Evolutionary conservation across 495 filamentous ascomycete species (phyloP).

Genomic region (Xylaria palmicola): DNA sequence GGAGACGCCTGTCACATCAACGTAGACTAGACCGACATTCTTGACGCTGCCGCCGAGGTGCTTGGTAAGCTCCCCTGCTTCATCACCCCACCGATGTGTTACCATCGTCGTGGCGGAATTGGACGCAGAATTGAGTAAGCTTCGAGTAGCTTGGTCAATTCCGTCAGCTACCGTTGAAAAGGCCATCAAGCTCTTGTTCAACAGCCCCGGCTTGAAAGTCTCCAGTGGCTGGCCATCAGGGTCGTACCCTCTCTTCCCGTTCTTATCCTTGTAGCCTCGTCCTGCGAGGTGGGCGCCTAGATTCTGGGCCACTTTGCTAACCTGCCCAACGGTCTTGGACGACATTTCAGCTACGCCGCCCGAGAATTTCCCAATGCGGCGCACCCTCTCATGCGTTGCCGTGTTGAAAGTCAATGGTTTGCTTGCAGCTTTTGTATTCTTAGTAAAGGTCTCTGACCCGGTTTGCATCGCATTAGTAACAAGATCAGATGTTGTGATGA

Average conservation of each 20-base stretch:
- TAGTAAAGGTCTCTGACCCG: slow-evolving; percentile 77
- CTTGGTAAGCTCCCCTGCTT: slow-evolving; percentile 73
- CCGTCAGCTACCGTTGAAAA: slow-evolving; percentile 95
- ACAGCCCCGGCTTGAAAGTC: slow-evolving; percentile 78
- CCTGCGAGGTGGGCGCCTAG: slow-evolving; percentile 73
- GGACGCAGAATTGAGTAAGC: slow-evolving; percentile 69
- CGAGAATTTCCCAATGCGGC: slow-evolving; percentile 81
- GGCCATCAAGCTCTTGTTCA: slow-evolving; percentile 95
- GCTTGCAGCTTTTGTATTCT: slow-evolving; percentile 68
- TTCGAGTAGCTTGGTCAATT: slow-evolving; percentile 78
- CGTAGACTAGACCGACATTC: slow-evolving; percentile 97
- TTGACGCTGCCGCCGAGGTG: slow-evolving; percentile 81
- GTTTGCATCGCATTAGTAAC: slow-evolving; percentile 72
- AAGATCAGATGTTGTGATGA: slow-evolving; percentile 81
- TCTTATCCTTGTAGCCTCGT: slow-evolving; percentile 55
- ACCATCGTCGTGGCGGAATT: slow-evolving; percentile 78
- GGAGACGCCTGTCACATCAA: slow-evolving; percentile 90
- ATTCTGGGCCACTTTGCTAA: slow-evolving; percentile 80
- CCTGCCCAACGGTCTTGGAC: slow-evolving; percentile 77
- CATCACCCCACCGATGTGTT: slow-evolving; percentile 76
- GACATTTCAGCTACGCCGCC: slow-evolving; percentile 73
- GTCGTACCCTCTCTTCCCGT: slow-evolving; percentile 52
- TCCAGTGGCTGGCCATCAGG: slow-evolving; percentile 61
- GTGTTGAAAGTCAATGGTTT: slow-evolving; percentile 88
- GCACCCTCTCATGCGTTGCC: slow-evolving; percentile 76